phyloP scores from a whole-genome alignment of 805 yeast genomes.

The Metschnikowia picachoensis region DNA sequence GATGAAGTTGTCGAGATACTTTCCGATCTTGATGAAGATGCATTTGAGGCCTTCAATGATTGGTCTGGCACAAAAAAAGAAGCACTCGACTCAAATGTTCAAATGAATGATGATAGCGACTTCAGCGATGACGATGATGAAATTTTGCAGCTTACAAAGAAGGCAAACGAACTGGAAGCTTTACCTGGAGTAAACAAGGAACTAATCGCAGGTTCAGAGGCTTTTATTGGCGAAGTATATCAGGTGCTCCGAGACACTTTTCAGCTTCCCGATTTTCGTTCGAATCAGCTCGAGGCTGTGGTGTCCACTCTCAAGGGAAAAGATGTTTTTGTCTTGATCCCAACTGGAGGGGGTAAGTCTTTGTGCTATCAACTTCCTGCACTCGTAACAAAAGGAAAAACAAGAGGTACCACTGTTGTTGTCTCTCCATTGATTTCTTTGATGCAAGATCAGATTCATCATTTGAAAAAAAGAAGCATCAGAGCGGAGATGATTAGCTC shows the following conservation, averaged over 20 bases:
- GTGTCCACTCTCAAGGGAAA: conserved; percentile 69
- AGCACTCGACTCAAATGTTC: not conserved
- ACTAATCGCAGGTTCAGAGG: conserved; percentile 24
- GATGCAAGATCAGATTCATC: conserved; percentile 96
- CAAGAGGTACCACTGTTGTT: conserved; percentile 84
- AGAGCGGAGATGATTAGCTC: conserved; percentile 89
- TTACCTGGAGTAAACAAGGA: not conserved
- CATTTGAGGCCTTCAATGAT: conserved; percentile 11
- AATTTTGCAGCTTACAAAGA: conserved; percentile 14
- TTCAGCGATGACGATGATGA: conserved; percentile 37
- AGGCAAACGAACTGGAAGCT: not conserved
- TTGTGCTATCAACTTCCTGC: conserved; percentile 96
- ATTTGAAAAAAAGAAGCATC: conserved; percentile 61
- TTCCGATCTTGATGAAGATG: conserved; percentile 28
- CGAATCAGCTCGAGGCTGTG: conserved; percentile 84
- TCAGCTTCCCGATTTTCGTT: conserved; percentile 63
- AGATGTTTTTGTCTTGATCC: conserved; percentile 95
- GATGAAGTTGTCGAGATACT: conserved; percentile 37
- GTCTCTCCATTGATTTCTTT: conserved; percentile 91
- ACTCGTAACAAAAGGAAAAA: conserved; percentile 65
- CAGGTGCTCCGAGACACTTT: conserved; percentile 55
- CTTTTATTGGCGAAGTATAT: conserved; percentile 70
- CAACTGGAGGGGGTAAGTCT: conserved; percentile 98
- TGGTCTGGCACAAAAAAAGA: conserved; percentile 12
- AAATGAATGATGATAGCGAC: conserved; percentile 15